Evolutionary conservation across 352 stramenopile species (phyloP).

Genomic region (Phytopythium vexans): DNA sequence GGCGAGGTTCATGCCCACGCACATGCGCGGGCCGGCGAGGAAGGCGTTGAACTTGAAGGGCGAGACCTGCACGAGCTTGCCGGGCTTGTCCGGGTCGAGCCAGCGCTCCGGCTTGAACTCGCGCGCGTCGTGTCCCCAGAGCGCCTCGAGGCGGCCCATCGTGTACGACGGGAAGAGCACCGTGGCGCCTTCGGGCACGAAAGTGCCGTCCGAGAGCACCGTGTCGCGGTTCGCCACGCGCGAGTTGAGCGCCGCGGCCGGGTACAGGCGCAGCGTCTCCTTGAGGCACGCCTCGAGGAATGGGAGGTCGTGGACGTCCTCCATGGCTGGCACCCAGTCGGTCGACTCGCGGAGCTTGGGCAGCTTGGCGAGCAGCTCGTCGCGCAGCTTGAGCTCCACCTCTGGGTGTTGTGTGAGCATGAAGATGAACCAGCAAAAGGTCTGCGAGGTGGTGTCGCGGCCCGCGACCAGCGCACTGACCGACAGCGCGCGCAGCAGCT

Average conservation of each 20-base stretch:
- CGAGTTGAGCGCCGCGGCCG: slow-evolving; percentile 27
- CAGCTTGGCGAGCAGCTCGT: slow-evolving; percentile 40
- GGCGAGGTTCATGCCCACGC: slow-evolving; percentile 48
- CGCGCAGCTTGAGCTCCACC: slow-evolving; percentile 32
- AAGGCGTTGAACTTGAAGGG: slow-evolving; percentile 54
- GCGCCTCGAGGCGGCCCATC: slow-evolving; percentile 35
- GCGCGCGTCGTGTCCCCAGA: slow-evolving; percentile 47
- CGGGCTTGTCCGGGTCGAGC: slow-evolving; percentile 19
- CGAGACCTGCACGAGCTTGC: slow-evolving; percentile 11
- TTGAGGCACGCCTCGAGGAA: slow-evolving; percentile 62
- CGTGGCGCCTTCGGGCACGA: slow-evolving; percentile 19
- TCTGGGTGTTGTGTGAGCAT: slow-evolving; percentile 50
- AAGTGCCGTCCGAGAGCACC: slow-evolving; percentile 55
- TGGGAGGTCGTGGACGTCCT: slow-evolving; percentile 41
- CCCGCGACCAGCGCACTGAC: slow-evolving; percentile 8
- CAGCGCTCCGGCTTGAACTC: slow-evolving; percentile 57
- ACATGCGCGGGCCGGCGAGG: slow-evolving; percentile 48
- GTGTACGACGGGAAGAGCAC: slow-evolving; percentile 34
- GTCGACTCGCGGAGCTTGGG: slow-evolving; percentile 19
- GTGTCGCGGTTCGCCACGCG: slow-evolving; percentile 23
- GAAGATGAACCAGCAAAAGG: slow-evolving; percentile 60
- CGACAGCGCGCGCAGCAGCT: slow-evolving; percentile 3
- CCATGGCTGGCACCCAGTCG: slow-evolving; percentile 33
- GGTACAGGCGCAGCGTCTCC: slow-evolving; percentile 62
- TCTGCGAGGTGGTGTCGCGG: slow-evolving; percentile 11